Evolutionary conservation across 75 land plant species (phyloP), one percentile per base, ranked within the genome.

Genomic region (Adiantum capillusveneris): DNA sequence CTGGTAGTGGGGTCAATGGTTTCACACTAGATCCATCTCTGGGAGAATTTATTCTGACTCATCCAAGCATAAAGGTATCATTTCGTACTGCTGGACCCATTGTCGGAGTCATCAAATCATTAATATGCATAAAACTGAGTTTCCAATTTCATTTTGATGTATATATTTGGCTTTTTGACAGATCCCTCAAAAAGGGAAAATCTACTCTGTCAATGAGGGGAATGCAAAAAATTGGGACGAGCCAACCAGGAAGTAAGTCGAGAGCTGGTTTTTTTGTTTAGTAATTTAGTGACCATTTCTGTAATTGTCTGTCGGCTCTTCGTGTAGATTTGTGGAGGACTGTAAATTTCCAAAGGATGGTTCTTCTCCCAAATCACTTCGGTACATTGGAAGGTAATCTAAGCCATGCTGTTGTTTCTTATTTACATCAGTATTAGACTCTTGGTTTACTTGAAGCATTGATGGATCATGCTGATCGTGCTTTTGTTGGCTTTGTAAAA

Each of bases 311-410:
- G 37, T 34, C 9, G 7, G 7, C 37, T 34, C 3, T 5, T 34
- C 9, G 3, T 5, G 7, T 34, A 91, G 97, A 77, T 94, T 77
- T 45, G 98, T 94, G 25, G 91, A 86, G 62, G 86, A 74, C 16
- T 91, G 98, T 56, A 94, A 94, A 74, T 94, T 86, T 49, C 98
- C 98, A 5, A 80, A 67, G 65, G 98, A 90, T 74, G 98, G 91
- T 25, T 86, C 98, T 30, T 67, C 98, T 13, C 80, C 98, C 31
- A 94, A 94, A 63, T 94, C 98, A 28, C 77, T 94, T 24, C 72
- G 98, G 79, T 94, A 94, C 60, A 76, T 94, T 66, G 98, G 98
- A 76, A 94, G 98, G 96, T 90, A n/a, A n/a, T n/a, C n/a, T n/a
- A n/a, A n/a, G n/a, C n/a, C n/a, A n/a, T n/a, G n/a, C n/a, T n/a